Evolutionary conservation across 805 yeast species (phyloP), one percentile per base, ranked within the genome.

Genomic region (Barnettozyma siamensis): DNA sequence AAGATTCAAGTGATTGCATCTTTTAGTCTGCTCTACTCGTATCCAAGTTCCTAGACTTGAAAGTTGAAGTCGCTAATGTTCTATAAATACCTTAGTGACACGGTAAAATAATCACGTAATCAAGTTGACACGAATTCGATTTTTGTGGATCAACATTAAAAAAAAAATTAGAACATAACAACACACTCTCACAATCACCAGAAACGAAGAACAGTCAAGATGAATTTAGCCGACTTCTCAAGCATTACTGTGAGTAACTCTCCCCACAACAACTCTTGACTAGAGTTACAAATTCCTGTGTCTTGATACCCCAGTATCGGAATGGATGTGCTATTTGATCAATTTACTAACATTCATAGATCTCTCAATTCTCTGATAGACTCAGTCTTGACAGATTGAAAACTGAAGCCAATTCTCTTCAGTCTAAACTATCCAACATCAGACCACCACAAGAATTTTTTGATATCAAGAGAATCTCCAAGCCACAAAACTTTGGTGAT

Each of bases 391-490:
- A 75, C 15, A 67, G 71, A 48, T 48, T 75, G 20, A 66, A 65
- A 46, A 69, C 69, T 32, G 81, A 76, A 48, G 64, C 78, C 18
- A 66, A 63, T 24, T 53, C 79, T 3, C 51, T 91, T 37, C 87
- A 83, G 58, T 57, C 72, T 30, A 76, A 80, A 48, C 69, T 88
- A 47, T 65, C 93, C 36, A 76, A 84, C 54, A 63, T 93, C 46
- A 82, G 85, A 58, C 87, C 97, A 29, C 89, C 94, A 32, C 93
- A 83, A 63, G 99, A 93, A 62, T 93, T 93, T 60, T 87, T 93
- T 58, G 97, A 93, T 61, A 65, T 85, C 58, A 84, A 88, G 64
- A 81, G 95, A 60, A 63, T 93, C 47, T 84, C 95, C 29, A 88
- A 88, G 62, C 99, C 99, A 17, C 79, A 76, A 41, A 88, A 88